Conservation (phyloP, 2,329 filamentous ascomycete species). For the Arthroderma uncinatum region DNA sequence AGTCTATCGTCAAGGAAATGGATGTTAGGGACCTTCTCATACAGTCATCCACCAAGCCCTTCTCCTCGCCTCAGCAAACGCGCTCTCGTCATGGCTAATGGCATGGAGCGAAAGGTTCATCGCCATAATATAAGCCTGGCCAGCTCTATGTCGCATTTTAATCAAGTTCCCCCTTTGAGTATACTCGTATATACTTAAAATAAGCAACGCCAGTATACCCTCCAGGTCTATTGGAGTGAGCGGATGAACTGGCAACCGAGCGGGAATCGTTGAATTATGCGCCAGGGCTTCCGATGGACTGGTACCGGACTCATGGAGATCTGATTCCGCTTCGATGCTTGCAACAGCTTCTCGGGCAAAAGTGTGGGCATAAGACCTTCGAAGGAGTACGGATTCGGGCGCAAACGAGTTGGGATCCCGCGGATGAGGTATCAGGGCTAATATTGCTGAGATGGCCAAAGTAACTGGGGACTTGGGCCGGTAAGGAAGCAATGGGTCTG, state of each 20-base stretch:
- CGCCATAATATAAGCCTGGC: conserved; percentile 34
- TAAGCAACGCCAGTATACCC: conserved; percentile 30
- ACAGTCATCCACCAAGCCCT: conserved; percentile 42
- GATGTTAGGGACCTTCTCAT: conserved; percentile 9
- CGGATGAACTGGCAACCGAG: conserved; percentile 30
- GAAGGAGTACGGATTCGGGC: conserved; percentile 25
- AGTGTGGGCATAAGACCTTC: conserved; percentile 31
- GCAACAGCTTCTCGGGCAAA: conserved; percentile 31
- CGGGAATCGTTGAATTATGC: conserved; percentile 22
- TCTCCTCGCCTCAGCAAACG: conserved; percentile 32
- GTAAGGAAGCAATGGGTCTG: conserved; percentile 26
- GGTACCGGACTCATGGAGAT: conserved; percentile 31
- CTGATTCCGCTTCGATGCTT: conserved; percentile 34
- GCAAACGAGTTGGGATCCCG: conserved; percentile 29
- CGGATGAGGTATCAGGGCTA: conserved; percentile 35
- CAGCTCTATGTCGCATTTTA: conserved; percentile 37
- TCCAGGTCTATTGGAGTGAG: conserved; percentile 33
- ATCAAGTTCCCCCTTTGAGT: conserved; percentile 35
- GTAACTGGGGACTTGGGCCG: conserved; percentile 33
- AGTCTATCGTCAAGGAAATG: background rate
- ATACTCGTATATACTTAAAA: conserved; percentile 39
- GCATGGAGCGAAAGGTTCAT: conserved; percentile 35
- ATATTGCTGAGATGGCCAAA: conserved; percentile 34
- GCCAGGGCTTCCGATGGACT: conserved; percentile 33
- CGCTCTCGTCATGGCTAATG: conserved; percentile 24